These are phyloP conservation scores for Rhytidiadelphus loreus DNA, from an alignment of 225 moss, liverwort and hornwort species.

Conservation along the genomic window DNA sequence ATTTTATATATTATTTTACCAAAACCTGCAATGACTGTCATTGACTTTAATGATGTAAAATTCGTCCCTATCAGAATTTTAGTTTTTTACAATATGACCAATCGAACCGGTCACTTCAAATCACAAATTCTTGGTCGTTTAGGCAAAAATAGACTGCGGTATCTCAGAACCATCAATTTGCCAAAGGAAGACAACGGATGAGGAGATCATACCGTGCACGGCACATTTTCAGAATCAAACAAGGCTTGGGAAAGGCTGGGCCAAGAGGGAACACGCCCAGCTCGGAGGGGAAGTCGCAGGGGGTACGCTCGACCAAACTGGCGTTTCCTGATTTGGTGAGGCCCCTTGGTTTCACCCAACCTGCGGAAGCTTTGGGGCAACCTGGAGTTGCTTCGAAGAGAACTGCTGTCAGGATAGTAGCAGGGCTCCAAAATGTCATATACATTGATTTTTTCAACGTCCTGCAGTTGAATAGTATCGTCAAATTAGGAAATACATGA, in stretches of 20 bases:
- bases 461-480: constrained; percentile 27
- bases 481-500: not conserved
- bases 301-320: constrained; percentile 93
- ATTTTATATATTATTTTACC: not conserved
- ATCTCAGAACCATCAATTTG: not conserved
- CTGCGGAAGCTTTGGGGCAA: constrained; percentile 71
- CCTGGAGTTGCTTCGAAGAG: constrained; percentile 24
- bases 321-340: constrained; percentile 58
- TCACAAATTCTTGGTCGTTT: not conserved
- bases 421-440: constrained; percentile 94
- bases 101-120: not conserved
- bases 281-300: constrained; percentile 23
- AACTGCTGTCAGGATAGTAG: constrained; percentile 40
- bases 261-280: constrained; percentile 69
- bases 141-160: not conserved
- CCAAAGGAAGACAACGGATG: not conserved
- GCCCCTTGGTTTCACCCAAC: constrained; percentile 54
- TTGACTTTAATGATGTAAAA: not conserved
- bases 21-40: not conserved
- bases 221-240: constrained; percentile 37
- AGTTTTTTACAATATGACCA: not conserved
- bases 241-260: constrained; percentile 48
- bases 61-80: not conserved
- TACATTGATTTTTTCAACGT: constrained; percentile 45
- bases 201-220: constrained; percentile 50